A percentile compares a stretch with the other conserved stretches of the same genome.
phyloP scores from a whole-genome alignment of 1,284 basidiomycete genomes.

The Pterulicium gracile region DNA sequence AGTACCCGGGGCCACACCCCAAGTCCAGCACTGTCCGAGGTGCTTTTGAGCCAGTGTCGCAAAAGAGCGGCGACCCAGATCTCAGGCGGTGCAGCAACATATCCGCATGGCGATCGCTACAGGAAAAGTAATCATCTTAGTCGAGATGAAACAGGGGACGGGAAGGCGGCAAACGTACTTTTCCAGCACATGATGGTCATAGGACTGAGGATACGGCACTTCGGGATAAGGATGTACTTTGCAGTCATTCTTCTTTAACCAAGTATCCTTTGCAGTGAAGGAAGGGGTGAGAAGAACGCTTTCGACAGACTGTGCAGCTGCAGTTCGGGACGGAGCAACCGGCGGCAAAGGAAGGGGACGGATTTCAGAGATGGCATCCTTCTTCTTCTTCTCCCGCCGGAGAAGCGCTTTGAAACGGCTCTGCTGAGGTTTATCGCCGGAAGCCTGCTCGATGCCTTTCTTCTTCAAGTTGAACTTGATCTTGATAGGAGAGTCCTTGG shows the following conservation, averaged over 20 bases:
- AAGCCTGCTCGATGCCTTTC: neutral
- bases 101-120: neutral
- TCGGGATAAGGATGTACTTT: slow-evolving; percentile 1
- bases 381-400: neutral
- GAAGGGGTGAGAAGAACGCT: neutral
- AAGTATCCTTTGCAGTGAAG: neutral
- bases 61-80: neutral
- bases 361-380: neutral
- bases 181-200: neutral
- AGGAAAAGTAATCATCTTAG: neutral
- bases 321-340: neutral
- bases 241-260: neutral
- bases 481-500: neutral
- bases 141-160: neutral
- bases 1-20: slow-evolving; percentile 13
- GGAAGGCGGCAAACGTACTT: neutral
- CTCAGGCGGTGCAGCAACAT: neutral
- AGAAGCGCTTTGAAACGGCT: neutral
- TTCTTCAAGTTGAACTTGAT: neutral
- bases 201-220: neutral
- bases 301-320: neutral
- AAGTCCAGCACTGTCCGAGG: slow-evolving; percentile 10
- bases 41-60: neutral
- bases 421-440: neutral
- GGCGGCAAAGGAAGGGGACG: neutral